phyloP scores from a whole-genome alignment of 1,139 yeast genomes.

The Ogataea hybrid region DNA sequence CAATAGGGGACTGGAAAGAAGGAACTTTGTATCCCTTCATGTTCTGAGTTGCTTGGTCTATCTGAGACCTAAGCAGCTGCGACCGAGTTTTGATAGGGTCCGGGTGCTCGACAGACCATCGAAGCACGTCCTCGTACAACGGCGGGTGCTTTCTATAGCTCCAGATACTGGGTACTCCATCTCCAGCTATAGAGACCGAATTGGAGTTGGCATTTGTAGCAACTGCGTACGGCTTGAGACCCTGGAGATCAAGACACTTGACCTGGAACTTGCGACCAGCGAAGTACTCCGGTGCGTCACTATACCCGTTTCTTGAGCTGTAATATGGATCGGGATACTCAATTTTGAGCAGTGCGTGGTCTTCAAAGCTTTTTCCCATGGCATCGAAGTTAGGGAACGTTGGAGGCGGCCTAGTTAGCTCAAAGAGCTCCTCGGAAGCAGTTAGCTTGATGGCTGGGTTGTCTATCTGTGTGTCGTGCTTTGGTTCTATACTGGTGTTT shows the following conservation, averaged over 20 bases:
- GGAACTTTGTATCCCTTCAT: slow-evolving; percentile 32
- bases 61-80: slow-evolving; percentile 44
- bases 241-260: slow-evolving; percentile 27
- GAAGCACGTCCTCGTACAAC: slow-evolving; percentile 32
- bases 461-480: background rate
- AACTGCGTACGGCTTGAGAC: slow-evolving; percentile 13
- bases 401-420: slow-evolving; percentile 20
- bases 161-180: slow-evolving; percentile 31
- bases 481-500: background rate
- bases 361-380: slow-evolving; percentile 26
- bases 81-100: slow-evolving; percentile 7
- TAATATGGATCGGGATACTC: slow-evolving; percentile 66
- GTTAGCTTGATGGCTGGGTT: background rate
- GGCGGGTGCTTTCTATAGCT: slow-evolving; percentile 43
- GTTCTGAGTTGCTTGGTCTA: slow-evolving; percentile 45
- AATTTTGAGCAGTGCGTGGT: slow-evolving; percentile 46
- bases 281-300: slow-evolving; percentile 53
- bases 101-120: slow-evolving; percentile 27
- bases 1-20: slow-evolving; percentile 40
- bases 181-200: background rate
- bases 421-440: slow-evolving; percentile 9
- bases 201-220: slow-evolving; percentile 6
- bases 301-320: slow-evolving; percentile 49
- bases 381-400: slow-evolving; percentile 13
- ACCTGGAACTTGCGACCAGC: slow-evolving; percentile 63